These are phyloP conservation scores for Brasenia schreberi DNA, from an alignment of 164 flowering plant genomes.

Conservation along the genomic window DNA sequence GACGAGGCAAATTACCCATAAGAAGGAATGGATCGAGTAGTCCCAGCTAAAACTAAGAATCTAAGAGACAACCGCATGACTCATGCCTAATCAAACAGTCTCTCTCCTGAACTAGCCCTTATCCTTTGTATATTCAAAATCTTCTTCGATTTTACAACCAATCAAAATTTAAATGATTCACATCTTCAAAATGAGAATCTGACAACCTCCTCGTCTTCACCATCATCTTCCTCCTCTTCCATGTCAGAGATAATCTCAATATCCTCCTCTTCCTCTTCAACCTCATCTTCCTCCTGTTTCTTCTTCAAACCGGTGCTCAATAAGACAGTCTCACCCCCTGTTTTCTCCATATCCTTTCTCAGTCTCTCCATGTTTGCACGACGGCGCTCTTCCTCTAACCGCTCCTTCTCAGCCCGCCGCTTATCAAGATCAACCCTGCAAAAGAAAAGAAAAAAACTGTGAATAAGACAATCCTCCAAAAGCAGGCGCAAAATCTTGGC, in stretches of 20 bases:
- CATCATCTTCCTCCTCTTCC: constrained; percentile 47
- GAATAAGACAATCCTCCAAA: background rate
- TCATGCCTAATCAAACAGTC: too few relatives aligned
- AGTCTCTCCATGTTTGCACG: constrained; percentile 74
- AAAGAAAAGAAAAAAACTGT: background rate
- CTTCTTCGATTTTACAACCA: too few relatives aligned
- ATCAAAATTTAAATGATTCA: background rate
- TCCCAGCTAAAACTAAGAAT: too few relatives aligned
- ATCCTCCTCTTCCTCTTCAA: constrained; percentile 25
- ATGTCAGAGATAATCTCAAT: constrained; percentile 20
- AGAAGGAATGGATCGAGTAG: too few relatives aligned
- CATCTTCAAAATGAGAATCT: constrained; percentile 24
- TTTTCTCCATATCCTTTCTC: constrained; percentile 70
- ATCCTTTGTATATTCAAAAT: too few relatives aligned
- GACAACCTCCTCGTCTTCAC: constrained; percentile 59
- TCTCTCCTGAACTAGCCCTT: too few relatives aligned
- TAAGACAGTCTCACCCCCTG: constrained; percentile 65
- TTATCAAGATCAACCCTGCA: constrained; percentile 86
- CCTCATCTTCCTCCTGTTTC: constrained; percentile 15
- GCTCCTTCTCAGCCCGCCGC: constrained; percentile 72
- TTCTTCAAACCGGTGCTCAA: constrained; percentile 83
- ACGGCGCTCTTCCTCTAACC: constrained; percentile 53
- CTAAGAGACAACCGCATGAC: too few relatives aligned
- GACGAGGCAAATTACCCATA: too few relatives aligned
- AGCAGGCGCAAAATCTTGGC: background rate